Base-by-base conservation (phyloP, 2,329 filamentous ascomycete species). In the Emericellopsis atlantica region DNA sequence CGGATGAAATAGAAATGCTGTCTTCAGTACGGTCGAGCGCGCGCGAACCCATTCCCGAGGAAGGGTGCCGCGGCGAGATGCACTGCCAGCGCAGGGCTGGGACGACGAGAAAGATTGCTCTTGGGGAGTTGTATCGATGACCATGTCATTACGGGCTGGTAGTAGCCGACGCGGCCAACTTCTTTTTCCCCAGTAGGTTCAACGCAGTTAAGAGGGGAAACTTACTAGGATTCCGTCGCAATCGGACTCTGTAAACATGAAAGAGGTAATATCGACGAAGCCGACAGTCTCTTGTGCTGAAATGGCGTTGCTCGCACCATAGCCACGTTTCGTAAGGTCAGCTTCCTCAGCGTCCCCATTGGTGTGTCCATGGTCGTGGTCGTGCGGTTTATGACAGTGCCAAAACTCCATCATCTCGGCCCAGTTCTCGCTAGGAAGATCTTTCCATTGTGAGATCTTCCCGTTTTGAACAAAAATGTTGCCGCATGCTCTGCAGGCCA, bases 401-500 rank as follows among this genome's bases (percentile, higher is more conserved):
- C 92, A 98, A 51, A 98, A 94, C 59, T 98, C 93, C 92, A 98
- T 98, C 89, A 98, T 94, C 64, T 98, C 92, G 0, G 92, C 93
- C 92, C 92, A 98, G 54, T 95, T 90, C 51, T 94, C 88, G 54
- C 88, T 95, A 0, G 92, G 92, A 15, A 98, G 66, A 54, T 98
- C 88, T 61, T 90, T 95, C 90, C 92, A 98, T 32, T 63, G 59
- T 32, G 59, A 62, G 7, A 76, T 64, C 4, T 40, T 49, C 7
- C 56, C 61, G 4, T 51, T 41, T 1, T 51, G 33, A 11, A 76
- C 59, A 15, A 76, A 44, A 2, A 40, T 44, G 14, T 54, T 44
- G 36, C 47, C 39, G 56, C 67, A 70, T 46, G 48, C 40, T 43
- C 67, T 59, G 51, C 69, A 70, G 23, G 48, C 42, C 50, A 82